Base-by-base conservation (phyloP, 1,139 yeast species). In the Scheffersomyces illinoinensis region DNA sequence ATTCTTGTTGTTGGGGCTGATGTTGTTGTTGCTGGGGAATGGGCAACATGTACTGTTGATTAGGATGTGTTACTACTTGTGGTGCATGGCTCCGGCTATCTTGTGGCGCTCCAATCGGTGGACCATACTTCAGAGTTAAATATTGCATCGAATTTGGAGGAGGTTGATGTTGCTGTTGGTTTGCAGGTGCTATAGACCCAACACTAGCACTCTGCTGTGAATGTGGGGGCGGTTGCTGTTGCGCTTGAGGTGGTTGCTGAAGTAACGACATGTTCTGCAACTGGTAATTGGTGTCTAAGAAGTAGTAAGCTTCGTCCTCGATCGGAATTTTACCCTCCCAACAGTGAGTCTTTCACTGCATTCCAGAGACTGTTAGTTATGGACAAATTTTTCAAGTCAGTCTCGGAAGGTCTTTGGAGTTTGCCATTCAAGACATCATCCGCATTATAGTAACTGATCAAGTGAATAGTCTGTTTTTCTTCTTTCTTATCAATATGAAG, bases 401-500 rank as follows among this genome's bases (percentile, higher is more conserved):
- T 75, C 54, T 84, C 85, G 7, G 86, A 77, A 0, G 97, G 97
- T 48, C 88, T 78, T 2, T 73, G 70, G 57, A 93, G 76, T 55
- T 76, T 77, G 8, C 88, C 87, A 52, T 78, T 76, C 56, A 85
- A 69, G 3, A 91, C 95, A 69, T 93, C 97, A 53, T 85, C 85
- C 0, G 92, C 88, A 57, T 84, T 80, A 69, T 91, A 93, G 72
- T 93, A 93, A 20, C 93, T 87, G 7, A 93, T 87, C 57, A 93
- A 74, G 69, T 93, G 97, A 58, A 90, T 84, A 0, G 91, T 87
- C 65, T 77, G 82, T 56, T 71, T 75, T 56, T 71, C 77, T 7
- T 67, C 69, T 48, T 68, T 67, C 47, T 67, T 68, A 10, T 70
- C 72, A 24, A 74, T 57, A 54, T 74, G 74, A 33, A 76, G 68